Evolutionary conservation across 768 basidiomycete genomes (phyloP).

Genomic region (Hypholoma sublateritium): DNA sequence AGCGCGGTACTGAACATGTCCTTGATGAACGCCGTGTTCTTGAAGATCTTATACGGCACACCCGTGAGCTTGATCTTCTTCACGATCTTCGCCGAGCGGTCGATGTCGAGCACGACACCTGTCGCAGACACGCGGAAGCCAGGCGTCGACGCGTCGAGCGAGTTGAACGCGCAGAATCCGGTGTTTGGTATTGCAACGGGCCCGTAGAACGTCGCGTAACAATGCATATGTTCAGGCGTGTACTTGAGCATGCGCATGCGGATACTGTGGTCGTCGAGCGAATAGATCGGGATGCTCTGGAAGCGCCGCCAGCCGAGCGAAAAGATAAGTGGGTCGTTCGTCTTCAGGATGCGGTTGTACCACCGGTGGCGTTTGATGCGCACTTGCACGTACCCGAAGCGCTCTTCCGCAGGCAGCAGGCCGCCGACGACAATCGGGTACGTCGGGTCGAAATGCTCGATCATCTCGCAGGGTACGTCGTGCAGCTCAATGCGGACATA

Average conservation of each 20-base stretch:
- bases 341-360: conserved; percentile 90
- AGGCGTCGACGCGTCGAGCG: conserved; percentile 58
- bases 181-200: conserved; percentile 91
- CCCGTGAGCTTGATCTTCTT: conserved; percentile 99
- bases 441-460: conserved; percentile 88
- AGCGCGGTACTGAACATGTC: conserved; percentile 95
- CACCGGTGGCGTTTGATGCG: conserved; percentile 96
- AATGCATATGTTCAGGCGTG: conserved; percentile 99
- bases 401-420: conserved; percentile 84
- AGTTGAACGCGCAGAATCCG: conserved; percentile 97
- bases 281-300: conserved; percentile 93
- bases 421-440: conserved; percentile 94
- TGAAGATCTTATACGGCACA: conserved; percentile 95
- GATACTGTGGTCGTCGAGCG: conserved; percentile 95
- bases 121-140: conserved; percentile 92
- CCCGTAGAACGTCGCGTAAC: conserved; percentile 96
- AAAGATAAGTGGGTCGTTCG: conserved; percentile 94
- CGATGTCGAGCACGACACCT: conserved; percentile 92
- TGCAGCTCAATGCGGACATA: conserved; percentile 92
- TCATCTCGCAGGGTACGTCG: conserved; percentile 86
- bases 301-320: conserved; percentile 98
- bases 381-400: conserved; percentile 92
- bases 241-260: conserved; percentile 99
- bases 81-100: conserved; percentile 91
- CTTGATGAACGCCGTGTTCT: conserved; percentile 97